Conservation (phyloP, 2,329 filamentous ascomycete species). For the Coniosporium tulheliwenetii region DNA sequence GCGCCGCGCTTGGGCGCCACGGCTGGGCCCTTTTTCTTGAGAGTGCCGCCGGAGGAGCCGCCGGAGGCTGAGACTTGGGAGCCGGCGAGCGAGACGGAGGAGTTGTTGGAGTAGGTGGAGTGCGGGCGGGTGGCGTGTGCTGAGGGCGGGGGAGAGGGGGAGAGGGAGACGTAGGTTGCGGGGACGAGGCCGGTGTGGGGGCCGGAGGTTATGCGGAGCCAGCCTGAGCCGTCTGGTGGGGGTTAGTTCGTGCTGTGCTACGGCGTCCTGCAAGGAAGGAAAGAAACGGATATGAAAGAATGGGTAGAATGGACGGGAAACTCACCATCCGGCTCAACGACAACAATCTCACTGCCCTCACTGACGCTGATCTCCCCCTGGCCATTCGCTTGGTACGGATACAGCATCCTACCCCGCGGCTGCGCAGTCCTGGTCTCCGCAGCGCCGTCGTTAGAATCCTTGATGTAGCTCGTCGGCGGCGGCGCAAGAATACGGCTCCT, state of each 20-base stretch:
- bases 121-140: slow-evolving; percentile 26
- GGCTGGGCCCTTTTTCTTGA: slow-evolving; percentile 78
- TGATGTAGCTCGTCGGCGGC: slow-evolving; percentile 68
- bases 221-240: slow-evolving; percentile 66
- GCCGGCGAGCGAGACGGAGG: slow-evolving; percentile 42
- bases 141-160: slow-evolving; percentile 17
- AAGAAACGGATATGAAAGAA: no score
- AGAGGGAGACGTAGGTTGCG: slow-evolving; percentile 64
- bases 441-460: slow-evolving; percentile 37
- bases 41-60: slow-evolving; percentile 24
- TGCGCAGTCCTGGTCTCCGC: slow-evolving; percentile 37
- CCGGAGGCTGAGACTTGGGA: slow-evolving; percentile 53
- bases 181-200: slow-evolving; percentile 75
- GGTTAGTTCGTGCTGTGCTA: neutral
- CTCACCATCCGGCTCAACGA: slow-evolving; percentile 82
- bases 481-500: slow-evolving; percentile 66
- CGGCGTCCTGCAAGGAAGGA: neutral
- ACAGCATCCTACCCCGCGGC: slow-evolving; percentile 63
- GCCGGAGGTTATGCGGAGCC: slow-evolving; percentile 69
- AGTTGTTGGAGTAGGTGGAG: slow-evolving; percentile 52
- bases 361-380: slow-evolving; percentile 68
- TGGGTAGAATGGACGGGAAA: slow-evolving; percentile 7
- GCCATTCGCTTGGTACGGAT: slow-evolving; percentile 64
- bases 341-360: slow-evolving; percentile 61
- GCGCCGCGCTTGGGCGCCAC: slow-evolving; percentile 83